phyloP scores from a whole-genome alignment of 169 alveolate genomes.

The Plasmodium knowlesi region DNA sequence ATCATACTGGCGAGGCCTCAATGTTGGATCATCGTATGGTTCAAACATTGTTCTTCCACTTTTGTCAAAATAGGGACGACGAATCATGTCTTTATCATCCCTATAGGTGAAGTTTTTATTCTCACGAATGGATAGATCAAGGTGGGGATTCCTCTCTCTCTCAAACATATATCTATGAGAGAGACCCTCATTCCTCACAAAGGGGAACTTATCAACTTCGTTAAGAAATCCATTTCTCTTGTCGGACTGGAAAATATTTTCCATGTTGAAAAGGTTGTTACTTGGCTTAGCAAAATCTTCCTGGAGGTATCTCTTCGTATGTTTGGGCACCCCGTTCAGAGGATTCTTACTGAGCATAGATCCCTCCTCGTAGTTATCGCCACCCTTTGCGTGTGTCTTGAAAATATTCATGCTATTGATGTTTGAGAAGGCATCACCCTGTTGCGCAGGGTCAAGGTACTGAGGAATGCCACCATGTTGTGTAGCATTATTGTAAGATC shows the following conservation, averaged over 20 bases:
- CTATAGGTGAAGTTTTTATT: neutral
- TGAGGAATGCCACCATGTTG: neutral
- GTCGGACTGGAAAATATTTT: neutral
- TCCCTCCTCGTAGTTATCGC: neutral
- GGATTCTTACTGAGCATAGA: neutral
- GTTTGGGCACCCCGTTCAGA: neutral
- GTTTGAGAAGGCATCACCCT: neutral
- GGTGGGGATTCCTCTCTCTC: neutral
- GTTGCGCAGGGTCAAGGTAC: neutral
- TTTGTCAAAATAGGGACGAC: neutral
- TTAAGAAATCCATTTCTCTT: neutral
- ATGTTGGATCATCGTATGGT: neutral
- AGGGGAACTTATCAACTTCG: neutral
- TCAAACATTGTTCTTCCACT: neutral
- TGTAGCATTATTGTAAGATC: neutral
- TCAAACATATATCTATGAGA: neutral
- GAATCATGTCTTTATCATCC: neutral
- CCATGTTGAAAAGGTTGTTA: neutral
- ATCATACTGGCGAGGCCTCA: neutral
- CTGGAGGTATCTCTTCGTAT: neutral
- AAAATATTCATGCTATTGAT: neutral
- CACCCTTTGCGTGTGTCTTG: neutral
- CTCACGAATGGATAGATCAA: neutral
- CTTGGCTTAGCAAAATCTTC: neutral
- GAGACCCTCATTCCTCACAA: neutral